Evolutionary conservation across 805 yeast genomes (phyloP).

Genomic region (Candida suzukii): DNA sequence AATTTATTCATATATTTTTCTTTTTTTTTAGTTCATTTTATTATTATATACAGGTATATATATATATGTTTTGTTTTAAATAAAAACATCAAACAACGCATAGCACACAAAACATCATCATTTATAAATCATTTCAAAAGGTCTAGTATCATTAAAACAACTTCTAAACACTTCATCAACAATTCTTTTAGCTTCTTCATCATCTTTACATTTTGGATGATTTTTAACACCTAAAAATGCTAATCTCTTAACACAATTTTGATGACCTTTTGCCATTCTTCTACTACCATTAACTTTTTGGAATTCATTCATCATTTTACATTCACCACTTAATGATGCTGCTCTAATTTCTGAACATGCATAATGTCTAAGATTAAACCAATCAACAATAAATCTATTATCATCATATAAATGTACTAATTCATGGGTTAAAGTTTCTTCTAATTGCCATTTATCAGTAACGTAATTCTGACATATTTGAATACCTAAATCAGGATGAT

Average conservation of each 20-base stretch:
- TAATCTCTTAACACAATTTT: constrained; percentile 82
- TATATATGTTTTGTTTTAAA: too few species aligned
- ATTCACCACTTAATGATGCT: constrained; percentile 87
- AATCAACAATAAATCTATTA: constrained; percentile 79
- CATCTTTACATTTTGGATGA: constrained; percentile 73
- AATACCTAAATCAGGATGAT: constrained; percentile 84
- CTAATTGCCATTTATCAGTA: constrained; percentile 67
- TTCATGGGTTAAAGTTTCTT: constrained; percentile 90
- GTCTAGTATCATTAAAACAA: constrained; percentile 92
- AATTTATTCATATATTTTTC: not conserved
- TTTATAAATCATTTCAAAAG: constrained; percentile 87
- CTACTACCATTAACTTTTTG: constrained; percentile 26
- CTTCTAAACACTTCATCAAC: constrained; percentile 89
- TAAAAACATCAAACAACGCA: too few species aligned
- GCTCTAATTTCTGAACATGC: constrained; percentile 98
- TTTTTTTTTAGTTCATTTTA: constrained; percentile 1
- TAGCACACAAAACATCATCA: not conserved
- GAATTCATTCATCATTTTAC: constrained; percentile 84
- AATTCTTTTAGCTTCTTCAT: constrained; percentile 66
- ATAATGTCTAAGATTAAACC: constrained; percentile 81
- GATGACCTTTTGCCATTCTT: constrained; percentile 62
- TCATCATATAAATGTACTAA: constrained; percentile 91
- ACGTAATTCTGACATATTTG: constrained; percentile 81
- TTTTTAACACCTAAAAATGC: constrained; percentile 80
- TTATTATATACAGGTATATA: not conserved